These are phyloP conservation scores for Casuarina equisetifolia DNA, from an alignment of 306 rosid species.

Conservation along the genomic window DNA sequence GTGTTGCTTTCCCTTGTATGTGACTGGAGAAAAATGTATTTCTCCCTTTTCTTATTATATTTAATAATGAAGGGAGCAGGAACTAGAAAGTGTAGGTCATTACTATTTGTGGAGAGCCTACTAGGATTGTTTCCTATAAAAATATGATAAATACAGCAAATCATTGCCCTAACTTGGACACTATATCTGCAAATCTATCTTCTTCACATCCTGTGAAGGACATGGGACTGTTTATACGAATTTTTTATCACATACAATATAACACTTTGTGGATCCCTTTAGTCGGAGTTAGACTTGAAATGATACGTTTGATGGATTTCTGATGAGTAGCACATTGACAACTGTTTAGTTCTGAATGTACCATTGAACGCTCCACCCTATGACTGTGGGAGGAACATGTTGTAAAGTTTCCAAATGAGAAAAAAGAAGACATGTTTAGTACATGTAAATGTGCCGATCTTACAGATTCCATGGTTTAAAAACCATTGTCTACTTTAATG, in stretches of 20 bases:
- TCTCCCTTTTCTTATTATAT: constrained; percentile 21
- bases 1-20: constrained; percentile 8
- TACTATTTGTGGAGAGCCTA: background rate
- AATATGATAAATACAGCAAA: background rate
- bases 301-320: background rate
- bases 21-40: background rate
- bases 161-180: background rate
- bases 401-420: background rate
- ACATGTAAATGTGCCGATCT: background rate
- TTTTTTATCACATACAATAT: background rate
- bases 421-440: background rate
- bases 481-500: background rate
- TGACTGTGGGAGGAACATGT: background rate
- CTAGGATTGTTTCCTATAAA: background rate
- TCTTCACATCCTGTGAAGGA: background rate
- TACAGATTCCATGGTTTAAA: background rate
- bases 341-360: background rate
- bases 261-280: background rate
- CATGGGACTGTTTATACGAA: background rate
- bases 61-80: constrained; percentile 21
- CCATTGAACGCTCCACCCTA: background rate
- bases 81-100: constrained; percentile 14
- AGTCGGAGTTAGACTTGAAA: background rate
- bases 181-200: background rate
- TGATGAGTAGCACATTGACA: background rate